A percentile compares a stretch with the other conserved stretches of the same genome.
These are phyloP conservation scores for Calendula officinalis DNA, from an alignment of 129 eudicot species.

Conservation along the genomic window DNA sequence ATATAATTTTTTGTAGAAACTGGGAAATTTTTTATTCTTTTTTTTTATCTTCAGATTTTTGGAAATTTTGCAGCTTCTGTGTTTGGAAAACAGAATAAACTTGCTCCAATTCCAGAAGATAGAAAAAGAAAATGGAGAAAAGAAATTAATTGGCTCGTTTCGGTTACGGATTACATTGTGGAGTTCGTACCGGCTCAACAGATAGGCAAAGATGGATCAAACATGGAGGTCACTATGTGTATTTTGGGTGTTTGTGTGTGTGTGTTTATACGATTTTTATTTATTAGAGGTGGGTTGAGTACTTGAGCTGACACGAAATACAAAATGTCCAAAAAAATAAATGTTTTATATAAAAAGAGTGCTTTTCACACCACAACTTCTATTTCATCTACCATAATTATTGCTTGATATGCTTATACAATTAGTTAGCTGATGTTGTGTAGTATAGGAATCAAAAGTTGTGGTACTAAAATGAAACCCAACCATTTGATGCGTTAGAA, in stretches of 20 bases:
- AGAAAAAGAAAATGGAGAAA: conserved; percentile 70
- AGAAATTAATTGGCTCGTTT: conserved; percentile 79
- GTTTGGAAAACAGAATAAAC: conserved; percentile 67
- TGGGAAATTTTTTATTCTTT: conserved; percentile 22
- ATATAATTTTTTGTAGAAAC: neutral
- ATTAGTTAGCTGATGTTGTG: too few species aligned
- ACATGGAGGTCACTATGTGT: neutral
- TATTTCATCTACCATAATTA: too few species aligned
- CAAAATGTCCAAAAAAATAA: too few species aligned
- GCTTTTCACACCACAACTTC: too few species aligned
- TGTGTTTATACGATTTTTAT: neutral
- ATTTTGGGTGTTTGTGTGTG: neutral
- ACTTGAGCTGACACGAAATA: too few species aligned
- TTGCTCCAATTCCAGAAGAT: conserved; percentile 67
- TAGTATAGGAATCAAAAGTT: too few species aligned
- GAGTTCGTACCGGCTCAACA: neutral
- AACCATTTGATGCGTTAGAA: neutral
- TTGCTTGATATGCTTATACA: too few species aligned
- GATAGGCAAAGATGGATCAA: neutral
- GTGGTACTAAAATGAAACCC: too few species aligned
- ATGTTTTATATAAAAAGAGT: too few species aligned
- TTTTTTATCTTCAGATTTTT: conserved; percentile 27
- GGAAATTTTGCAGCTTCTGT: conserved; percentile 65
- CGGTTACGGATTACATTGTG: conserved; percentile 82
- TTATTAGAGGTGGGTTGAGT: too few species aligned